A percentile compares a stretch with the other conserved stretches of the same genome.
Conservation (phyloP, 192 early-diverging fungal genomes). For the Anaeromyces robustus region DNA sequence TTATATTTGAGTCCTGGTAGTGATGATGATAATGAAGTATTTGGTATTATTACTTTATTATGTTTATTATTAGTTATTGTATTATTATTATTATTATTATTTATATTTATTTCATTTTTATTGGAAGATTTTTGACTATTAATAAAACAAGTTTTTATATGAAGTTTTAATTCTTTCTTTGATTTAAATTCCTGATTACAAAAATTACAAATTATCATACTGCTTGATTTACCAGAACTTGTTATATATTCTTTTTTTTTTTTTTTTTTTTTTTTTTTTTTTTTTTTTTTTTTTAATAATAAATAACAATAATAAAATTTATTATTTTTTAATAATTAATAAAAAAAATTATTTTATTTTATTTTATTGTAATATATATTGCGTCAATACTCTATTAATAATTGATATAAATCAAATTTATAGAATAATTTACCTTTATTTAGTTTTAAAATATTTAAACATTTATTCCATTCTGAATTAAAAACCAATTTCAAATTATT, state of each 20-base stretch:
- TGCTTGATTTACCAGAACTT: background rate
- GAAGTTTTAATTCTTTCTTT: background rate
- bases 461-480: background rate
- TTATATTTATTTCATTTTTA: background rate
- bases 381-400: no score
- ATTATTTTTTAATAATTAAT: no score
- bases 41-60: background rate
- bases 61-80: no score
- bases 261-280: background rate
- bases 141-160: background rate
- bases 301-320: no score
- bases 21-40: background rate
- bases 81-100: background rate
- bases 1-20: background rate
- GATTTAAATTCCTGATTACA: background rate
- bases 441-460: background rate
- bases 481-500: background rate
- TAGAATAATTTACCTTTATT: background rate
- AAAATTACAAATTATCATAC: background rate
- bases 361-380: no score
- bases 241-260: background rate
- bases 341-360: no score
- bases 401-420: no score
- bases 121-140: background rate
- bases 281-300: no score